Conservation (phyloP, 2,329 filamentous ascomycete species). For the Penicillium hordei region DNA sequence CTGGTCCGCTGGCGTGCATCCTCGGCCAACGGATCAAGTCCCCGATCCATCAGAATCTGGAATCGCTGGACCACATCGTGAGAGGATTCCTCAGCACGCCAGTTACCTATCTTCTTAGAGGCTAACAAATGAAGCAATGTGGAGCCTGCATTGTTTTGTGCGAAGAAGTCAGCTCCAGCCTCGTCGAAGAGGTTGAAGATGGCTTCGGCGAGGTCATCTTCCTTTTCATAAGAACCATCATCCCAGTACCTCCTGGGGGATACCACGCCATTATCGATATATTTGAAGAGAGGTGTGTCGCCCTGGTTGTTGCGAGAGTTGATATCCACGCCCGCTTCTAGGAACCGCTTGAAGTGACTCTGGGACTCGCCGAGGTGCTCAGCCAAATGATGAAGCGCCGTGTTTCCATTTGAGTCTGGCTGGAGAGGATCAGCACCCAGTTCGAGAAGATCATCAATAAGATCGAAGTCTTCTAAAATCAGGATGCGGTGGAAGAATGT, state of each 20-base stretch:
- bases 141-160: neutral
- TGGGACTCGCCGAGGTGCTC: neutral
- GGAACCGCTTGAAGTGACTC: neutral
- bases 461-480: no score
- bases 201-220: neutral
- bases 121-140: conserved; percentile 13
- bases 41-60: conserved; percentile 11
- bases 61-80: conserved; percentile 2
- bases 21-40: conserved; percentile 21
- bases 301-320: conserved; percentile 3
- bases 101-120: neutral
- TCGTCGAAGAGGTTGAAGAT: neutral
- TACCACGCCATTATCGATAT: neutral
- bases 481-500: no score
- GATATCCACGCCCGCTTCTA: neutral
- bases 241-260: neutral
- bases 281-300: conserved; percentile 2
- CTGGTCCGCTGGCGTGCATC: conserved; percentile 17
- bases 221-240: neutral
- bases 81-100: neutral
- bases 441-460: neutral
- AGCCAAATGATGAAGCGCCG: neutral
- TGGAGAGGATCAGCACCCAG: neutral
- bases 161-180: conserved; percentile 5
- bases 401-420: neutral